These are phyloP conservation scores for Arachnopeziza araneosa DNA, from an alignment of 2,329 filamentous ascomycete genomes.

Conservation along the genomic window DNA sequence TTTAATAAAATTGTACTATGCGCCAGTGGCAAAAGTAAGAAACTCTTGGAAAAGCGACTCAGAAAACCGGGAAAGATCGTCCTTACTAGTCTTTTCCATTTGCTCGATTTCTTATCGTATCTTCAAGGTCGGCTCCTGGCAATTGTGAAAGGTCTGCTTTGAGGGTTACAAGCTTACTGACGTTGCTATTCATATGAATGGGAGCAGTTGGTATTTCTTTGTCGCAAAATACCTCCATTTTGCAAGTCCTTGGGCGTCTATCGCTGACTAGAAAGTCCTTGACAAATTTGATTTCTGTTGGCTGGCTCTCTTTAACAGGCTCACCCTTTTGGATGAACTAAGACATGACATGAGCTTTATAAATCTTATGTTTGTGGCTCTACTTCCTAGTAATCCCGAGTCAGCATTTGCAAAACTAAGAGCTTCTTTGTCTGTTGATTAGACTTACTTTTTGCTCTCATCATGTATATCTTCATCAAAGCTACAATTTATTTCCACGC, in stretches of 20 bases:
- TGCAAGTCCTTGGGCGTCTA: not conserved
- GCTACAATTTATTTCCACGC: conserved; percentile 25
- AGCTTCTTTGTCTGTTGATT: too few relatives aligned
- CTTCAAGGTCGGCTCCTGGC: too few relatives aligned
- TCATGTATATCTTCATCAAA: conserved; percentile 6
- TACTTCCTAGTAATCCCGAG: too few relatives aligned
- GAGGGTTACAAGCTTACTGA: conserved; percentile 5
- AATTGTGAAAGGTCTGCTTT: conserved; percentile 5
- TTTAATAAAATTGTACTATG: too few relatives aligned
- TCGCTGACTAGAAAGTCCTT: not conserved
- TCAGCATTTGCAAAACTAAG: too few relatives aligned
- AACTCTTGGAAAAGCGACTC: too few relatives aligned
- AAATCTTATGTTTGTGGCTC: too few relatives aligned
- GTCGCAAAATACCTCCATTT: not conserved
- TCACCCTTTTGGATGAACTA: conserved; percentile 17
- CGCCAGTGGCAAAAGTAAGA: too few relatives aligned
- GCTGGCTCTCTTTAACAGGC: conserved; percentile 8
- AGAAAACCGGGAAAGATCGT: too few relatives aligned
- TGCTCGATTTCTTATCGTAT: too few relatives aligned
- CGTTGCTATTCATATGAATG: conserved; percentile 5
- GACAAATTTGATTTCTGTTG: conserved; percentile 4
- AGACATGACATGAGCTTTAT: conserved; percentile 1
- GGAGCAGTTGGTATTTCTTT: conserved; percentile 5
- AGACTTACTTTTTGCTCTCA: not conserved
- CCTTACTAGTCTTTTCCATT: too few relatives aligned